Evolutionary conservation across 805 yeast genomes (phyloP).

Genomic region (Maudiozyma barnettii): DNA sequence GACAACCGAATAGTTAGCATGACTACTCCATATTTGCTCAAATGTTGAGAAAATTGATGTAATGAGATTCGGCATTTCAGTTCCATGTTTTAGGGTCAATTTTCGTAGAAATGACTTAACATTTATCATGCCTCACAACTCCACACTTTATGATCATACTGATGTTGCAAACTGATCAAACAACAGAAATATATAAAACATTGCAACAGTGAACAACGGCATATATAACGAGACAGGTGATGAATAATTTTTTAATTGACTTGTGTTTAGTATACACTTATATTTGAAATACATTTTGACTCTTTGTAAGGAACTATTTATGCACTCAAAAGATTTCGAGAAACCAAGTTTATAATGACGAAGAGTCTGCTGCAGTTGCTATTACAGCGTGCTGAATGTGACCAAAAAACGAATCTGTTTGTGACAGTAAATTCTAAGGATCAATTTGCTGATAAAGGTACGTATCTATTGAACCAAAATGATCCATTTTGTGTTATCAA

Average conservation of each 20-base stretch:
- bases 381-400: constrained; percentile 22
- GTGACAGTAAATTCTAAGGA: constrained; percentile 14
- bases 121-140: not conserved
- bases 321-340: not conserved
- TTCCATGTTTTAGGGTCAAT: not conserved
- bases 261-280: too few species aligned
- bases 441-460: not conserved
- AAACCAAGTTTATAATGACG: not conserved
- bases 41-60: not conserved
- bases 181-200: too few species aligned
- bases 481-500: constrained; percentile 25
- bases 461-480: constrained; percentile 14
- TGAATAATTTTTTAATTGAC: too few species aligned
- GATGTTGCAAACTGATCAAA: too few species aligned
- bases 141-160: too few species aligned
- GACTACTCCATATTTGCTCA: not conserved
- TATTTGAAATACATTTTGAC: not conserved
- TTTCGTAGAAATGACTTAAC: not conserved
- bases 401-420: constrained; percentile 6
- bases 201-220: too few species aligned
- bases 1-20: not conserved
- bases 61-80: not conserved
- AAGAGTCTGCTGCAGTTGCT: not conserved
- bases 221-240: too few species aligned
- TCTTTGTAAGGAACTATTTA: not conserved